These are phyloP conservation scores for Penicillium roqueforti DNA, from an alignment of 495 filamentous ascomycete genomes.

Conservation along the genomic window DNA sequence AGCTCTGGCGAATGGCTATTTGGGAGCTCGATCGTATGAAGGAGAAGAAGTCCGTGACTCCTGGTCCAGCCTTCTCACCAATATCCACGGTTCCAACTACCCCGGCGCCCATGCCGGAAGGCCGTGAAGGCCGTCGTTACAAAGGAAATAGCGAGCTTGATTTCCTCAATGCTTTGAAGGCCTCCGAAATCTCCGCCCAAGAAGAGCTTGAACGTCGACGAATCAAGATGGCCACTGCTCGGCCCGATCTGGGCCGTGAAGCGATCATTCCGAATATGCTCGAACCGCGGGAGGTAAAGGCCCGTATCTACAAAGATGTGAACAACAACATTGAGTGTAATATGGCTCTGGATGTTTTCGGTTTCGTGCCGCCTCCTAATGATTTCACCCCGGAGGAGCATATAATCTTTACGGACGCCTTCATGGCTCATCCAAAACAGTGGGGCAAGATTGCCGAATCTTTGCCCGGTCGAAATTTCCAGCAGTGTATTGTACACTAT, in stretches of 20 bases:
- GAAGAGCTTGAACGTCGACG: constrained; percentile 67
- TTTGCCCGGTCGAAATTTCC: constrained; percentile 67
- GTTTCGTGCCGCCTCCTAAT: constrained; percentile 70
- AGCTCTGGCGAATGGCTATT: constrained; percentile 44
- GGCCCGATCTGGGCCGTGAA: constrained; percentile 75
- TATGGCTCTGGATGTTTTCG: constrained; percentile 63
- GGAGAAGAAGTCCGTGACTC: constrained; percentile 48
- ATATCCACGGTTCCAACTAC: constrained; percentile 33
- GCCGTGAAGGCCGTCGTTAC: constrained; percentile 57
- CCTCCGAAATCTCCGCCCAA: constrained; percentile 71
- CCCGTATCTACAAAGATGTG: constrained; percentile 61
- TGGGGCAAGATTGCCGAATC: constrained; percentile 84
- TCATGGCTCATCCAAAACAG: constrained; percentile 79
- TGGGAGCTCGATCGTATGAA: constrained; percentile 61
- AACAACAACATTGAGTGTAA: constrained; percentile 65
- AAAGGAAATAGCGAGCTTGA: constrained; percentile 71
- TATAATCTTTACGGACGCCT: constrained; percentile 70
- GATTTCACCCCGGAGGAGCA: constrained; percentile 82
- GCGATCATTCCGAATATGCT: constrained; percentile 80
- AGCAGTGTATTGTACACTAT: constrained; percentile 90
- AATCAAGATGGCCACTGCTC: constrained; percentile 60
- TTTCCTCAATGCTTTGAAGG: constrained; percentile 68
- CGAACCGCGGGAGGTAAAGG: constrained; percentile 44
- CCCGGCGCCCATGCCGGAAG: constrained; percentile 47
- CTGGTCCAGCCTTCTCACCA: constrained; percentile 48